Evolutionary conservation across 169 alveolate genomes (phyloP).

Genomic region (Plasmodium chabaudi): DNA sequence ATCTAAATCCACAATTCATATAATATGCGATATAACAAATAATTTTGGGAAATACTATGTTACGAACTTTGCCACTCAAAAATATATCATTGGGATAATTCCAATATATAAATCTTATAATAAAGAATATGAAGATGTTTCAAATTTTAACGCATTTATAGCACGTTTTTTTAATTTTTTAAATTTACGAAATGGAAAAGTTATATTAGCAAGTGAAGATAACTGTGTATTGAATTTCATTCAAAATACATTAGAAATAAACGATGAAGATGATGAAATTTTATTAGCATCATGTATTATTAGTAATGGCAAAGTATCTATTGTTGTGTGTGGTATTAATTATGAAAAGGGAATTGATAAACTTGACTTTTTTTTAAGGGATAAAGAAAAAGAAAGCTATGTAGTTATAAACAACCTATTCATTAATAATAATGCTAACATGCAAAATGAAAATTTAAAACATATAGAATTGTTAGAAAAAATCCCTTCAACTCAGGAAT

Average conservation of each 20-base stretch:
- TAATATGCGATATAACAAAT: constrained; percentile 72
- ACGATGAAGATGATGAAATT: constrained; percentile 10
- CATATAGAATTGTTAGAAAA: constrained; percentile 47
- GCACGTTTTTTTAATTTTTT: constrained; percentile 51
- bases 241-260: constrained; percentile 8
- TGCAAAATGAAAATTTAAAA: constrained; percentile 24
- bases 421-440: constrained; percentile 32
- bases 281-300: constrained; percentile 65
- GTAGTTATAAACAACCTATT: constrained; percentile 63
- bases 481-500: constrained; percentile 18
- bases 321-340: constrained; percentile 67
- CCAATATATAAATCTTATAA: constrained; percentile 67
- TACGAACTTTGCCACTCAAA: constrained; percentile 31
- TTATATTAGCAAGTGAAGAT: constrained; percentile 73
- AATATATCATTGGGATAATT: constrained; percentile 60
- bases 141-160: constrained; percentile 48
- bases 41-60: constrained; percentile 69
- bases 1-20: constrained; percentile 24
- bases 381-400: constrained; percentile 36
- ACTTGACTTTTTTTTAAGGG: constrained; percentile 41
- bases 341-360: constrained; percentile 64
- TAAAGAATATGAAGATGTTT: constrained; percentile 55
- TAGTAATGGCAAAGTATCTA: constrained; percentile 52
- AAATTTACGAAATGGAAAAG: constrained; percentile 68
- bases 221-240: constrained; percentile 30